Evolutionary conservation across 2,329 filamentous ascomycete genomes (phyloP).

Genomic region (Epichloe scottii): DNA sequence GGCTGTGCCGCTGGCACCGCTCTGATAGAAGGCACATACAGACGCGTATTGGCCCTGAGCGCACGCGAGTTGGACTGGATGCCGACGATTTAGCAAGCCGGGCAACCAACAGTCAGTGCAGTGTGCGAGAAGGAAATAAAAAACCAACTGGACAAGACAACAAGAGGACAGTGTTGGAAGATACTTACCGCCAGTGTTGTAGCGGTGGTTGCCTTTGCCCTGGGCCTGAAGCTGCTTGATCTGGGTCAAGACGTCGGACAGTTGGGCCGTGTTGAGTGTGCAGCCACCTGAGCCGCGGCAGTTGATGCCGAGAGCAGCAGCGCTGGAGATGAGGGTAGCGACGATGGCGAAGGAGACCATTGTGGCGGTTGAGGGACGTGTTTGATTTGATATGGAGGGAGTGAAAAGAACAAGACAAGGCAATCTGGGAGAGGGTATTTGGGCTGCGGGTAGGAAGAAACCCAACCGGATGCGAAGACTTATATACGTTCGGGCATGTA

Average conservation of each 20-base stretch:
- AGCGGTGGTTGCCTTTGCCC: slow-evolving; percentile 8
- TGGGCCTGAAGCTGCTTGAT: slow-evolving; percentile 5
- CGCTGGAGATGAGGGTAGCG: slow-evolving; percentile 4
- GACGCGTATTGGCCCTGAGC: slow-evolving; percentile 6
- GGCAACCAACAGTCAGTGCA: not conserved
- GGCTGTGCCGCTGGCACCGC: slow-evolving; percentile 7
- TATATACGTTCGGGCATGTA: too few species aligned
- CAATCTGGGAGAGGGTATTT: too few species aligned
- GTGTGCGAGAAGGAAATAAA: too few species aligned
- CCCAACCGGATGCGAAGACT: too few species aligned
- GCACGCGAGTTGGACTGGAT: slow-evolving; percentile 10
- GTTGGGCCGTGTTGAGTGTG: slow-evolving; percentile 6
- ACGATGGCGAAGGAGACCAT: slow-evolving; percentile 2
- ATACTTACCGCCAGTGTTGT: slow-evolving; percentile 6
- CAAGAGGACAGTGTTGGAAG: not conserved
- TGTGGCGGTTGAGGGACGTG: not conserved
- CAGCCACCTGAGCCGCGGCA: slow-evolving; percentile 10
- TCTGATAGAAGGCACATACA: slow-evolving; percentile 11
- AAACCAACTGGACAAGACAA: not conserved
- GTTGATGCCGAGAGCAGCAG: slow-evolving; percentile 9
- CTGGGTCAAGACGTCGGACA: slow-evolving; percentile 6
- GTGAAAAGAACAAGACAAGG: too few species aligned
- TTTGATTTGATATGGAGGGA: not conserved
- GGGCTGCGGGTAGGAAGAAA: too few species aligned
- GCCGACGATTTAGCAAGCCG: not conserved